Evolutionary conservation across 2,329 filamentous ascomycete genomes (phyloP).

Genomic region (Fonsecaea monophora): DNA sequence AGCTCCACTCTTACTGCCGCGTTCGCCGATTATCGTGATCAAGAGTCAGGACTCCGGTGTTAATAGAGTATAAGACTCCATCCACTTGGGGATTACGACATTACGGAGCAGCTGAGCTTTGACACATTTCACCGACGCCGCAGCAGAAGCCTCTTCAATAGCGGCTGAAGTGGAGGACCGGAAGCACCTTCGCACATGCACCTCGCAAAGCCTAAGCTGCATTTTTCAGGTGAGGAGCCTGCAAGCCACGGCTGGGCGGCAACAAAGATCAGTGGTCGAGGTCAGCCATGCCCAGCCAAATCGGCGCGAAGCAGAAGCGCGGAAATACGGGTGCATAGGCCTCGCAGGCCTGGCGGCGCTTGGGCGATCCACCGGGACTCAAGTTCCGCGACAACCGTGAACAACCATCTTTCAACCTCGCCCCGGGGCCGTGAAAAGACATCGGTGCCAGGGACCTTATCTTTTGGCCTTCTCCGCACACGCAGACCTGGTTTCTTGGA

Average conservation of each 20-base stretch:
- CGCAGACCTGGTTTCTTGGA: background rate
- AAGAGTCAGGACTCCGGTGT: background rate
- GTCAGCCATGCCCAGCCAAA: slow-evolving; percentile 12
- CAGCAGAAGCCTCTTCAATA: slow-evolving; percentile 2
- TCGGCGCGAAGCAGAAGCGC: slow-evolving; percentile 20
- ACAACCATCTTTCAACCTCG: slow-evolving; percentile 28
- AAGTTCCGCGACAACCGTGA: slow-evolving; percentile 18
- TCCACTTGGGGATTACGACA: slow-evolving; percentile 3
- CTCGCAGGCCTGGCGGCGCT: slow-evolving; percentile 11
- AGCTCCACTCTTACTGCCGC: slow-evolving; percentile 5
- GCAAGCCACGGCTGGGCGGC: slow-evolving; percentile 21
- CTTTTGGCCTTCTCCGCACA: slow-evolving; percentile 5
- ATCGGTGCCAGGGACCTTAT: slow-evolving; percentile 1
- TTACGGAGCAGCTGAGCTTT: slow-evolving; percentile 3
- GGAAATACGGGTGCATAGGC: slow-evolving; percentile 6
- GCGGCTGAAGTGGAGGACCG: slow-evolving; percentile 4
- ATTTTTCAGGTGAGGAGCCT: slow-evolving; percentile 19
- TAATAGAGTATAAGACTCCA: background rate
- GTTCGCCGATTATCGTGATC: slow-evolving; percentile 13
- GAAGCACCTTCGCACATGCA: slow-evolving; percentile 12
- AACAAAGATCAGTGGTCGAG: slow-evolving; percentile 5
- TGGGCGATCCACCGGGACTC: slow-evolving; percentile 19
- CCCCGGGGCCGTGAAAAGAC: background rate
- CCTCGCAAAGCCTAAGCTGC: slow-evolving; percentile 20
- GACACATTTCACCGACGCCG: background rate